phyloP scores from a whole-genome alignment of 345 rosid genomes.

The Noccaea caerulescens region DNA sequence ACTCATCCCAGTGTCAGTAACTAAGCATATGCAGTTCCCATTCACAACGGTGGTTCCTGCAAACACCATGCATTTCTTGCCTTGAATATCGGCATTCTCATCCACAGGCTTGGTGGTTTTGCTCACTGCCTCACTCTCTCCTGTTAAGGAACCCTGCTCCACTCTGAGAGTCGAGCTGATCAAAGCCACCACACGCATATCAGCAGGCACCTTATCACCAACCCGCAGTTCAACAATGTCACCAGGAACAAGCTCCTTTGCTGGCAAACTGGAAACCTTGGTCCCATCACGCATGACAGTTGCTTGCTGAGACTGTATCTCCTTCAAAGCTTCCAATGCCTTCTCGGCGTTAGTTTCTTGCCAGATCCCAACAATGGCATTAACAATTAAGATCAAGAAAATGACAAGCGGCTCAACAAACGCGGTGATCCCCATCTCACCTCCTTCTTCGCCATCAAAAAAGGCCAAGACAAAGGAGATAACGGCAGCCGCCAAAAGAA shows the following conservation, averaged over 20 bases:
- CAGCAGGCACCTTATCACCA: constrained; percentile 94
- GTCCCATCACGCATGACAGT: constrained; percentile 68
- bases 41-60: constrained; percentile 90
- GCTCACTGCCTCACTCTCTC: constrained; percentile 91
- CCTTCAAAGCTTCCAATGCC: constrained; percentile 90
- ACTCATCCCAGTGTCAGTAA: constrained; percentile 76
- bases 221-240: constrained; percentile 86
- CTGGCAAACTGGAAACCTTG: constrained; percentile 56
- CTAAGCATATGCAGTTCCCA: constrained; percentile 82
- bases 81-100: constrained; percentile 78
- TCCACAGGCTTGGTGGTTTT: constrained; percentile 71
- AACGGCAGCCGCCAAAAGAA: constrained; percentile 75
- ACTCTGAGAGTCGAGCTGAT: constrained; percentile 76
- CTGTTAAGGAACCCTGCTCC: constrained; percentile 91
- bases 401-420: constrained; percentile 96
- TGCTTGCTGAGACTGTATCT: constrained; percentile 86
- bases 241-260: constrained; percentile 92
- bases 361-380: constrained; percentile 90
- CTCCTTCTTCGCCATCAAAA: constrained; percentile 88
- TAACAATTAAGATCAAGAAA: constrained; percentile 87
- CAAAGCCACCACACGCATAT: constrained; percentile 58
- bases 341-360: constrained; percentile 94
- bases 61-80: constrained; percentile 86
- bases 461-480: constrained; percentile 83
- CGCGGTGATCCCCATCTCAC: constrained; percentile 83